Conservation (phyloP, 2,329 filamentous ascomycete genomes). For the Penicillium sp. region DNA sequence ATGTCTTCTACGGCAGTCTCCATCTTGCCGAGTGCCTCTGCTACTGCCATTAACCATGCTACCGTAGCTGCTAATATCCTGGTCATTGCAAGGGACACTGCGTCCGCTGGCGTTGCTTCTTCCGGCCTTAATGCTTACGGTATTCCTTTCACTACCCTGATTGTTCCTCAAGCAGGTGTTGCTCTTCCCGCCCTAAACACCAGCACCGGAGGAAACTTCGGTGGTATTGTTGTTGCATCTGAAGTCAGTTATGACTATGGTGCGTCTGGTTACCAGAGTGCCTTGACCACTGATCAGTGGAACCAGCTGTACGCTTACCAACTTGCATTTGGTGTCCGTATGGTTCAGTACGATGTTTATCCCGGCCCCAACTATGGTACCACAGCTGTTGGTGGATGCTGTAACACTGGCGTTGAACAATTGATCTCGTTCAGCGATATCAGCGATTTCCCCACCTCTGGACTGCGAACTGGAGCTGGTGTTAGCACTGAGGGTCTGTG, state of each 20-base stretch:
- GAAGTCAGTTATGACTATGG: constrained; percentile 61
- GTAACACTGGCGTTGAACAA: constrained; percentile 54
- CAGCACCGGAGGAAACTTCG: constrained; percentile 58
- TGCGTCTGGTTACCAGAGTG: constrained; percentile 52
- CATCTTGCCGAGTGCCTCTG: constrained; percentile 26
- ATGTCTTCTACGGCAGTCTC: background rate
- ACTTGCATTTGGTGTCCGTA: constrained; percentile 59
- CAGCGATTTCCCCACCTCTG: constrained; percentile 58
- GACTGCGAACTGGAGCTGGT: constrained; percentile 55
- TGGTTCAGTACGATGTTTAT: constrained; percentile 64
- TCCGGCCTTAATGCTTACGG: constrained; percentile 64
- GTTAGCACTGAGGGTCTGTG: constrained; percentile 58
- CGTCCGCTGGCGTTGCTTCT: constrained; percentile 53
- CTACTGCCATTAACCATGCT: constrained; percentile 25
- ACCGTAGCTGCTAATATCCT: constrained; percentile 53
- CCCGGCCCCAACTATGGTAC: constrained; percentile 57
- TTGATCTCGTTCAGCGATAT: constrained; percentile 58
- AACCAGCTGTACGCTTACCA: constrained; percentile 61
- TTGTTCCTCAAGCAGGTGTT: constrained; percentile 58
- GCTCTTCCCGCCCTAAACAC: constrained; percentile 58
- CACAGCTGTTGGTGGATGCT: constrained; percentile 51
- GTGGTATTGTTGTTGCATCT: constrained; percentile 60
- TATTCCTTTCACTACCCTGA: constrained; percentile 60
- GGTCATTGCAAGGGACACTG: constrained; percentile 58
- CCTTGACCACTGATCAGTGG: constrained; percentile 61